Conservation (phyloP, 2,329 filamentous ascomycete genomes). For the Cephalotrichum gorgonifer region DNA sequence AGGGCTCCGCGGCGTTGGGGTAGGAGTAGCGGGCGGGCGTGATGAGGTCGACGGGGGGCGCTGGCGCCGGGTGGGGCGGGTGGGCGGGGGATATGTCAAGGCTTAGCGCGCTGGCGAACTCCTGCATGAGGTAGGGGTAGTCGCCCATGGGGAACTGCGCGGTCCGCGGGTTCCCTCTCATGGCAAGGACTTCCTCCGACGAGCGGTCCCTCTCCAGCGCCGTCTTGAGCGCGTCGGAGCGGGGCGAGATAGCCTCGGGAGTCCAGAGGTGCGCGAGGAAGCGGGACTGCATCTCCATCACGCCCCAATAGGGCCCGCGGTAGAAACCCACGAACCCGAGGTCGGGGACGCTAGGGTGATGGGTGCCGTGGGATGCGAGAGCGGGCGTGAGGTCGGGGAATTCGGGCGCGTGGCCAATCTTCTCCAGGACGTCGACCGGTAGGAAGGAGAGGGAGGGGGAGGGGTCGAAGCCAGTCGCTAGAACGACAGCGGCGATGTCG, state of each 20-base stretch:
- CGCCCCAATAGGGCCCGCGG: constrained; percentile 73
- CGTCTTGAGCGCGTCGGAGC: constrained; percentile 16
- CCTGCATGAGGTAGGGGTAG: constrained; percentile 66
- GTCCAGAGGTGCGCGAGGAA: constrained; percentile 54
- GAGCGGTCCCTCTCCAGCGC: constrained; percentile 34
- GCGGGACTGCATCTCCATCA: constrained; percentile 78
- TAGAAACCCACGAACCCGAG: constrained; percentile 79
- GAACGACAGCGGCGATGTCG: constrained; percentile 55
- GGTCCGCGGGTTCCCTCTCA: constrained; percentile 40
- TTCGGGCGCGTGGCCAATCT: constrained; percentile 44
- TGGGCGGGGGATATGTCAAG: constrained; percentile 31
- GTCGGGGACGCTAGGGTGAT: constrained; percentile 48
- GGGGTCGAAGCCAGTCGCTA: constrained; percentile 67
- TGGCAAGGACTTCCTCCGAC: constrained; percentile 32
- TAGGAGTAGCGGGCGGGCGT: constrained; percentile 45
- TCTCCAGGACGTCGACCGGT: constrained; percentile 39
- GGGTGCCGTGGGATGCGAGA: constrained; percentile 56
- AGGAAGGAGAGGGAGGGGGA: constrained; percentile 56
- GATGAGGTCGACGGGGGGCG: constrained; percentile 32
- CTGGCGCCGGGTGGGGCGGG: constrained; percentile 6
- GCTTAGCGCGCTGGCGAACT: constrained; percentile 50
- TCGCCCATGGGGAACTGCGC: constrained; percentile 79
- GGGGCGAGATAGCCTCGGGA: constrained; percentile 13
- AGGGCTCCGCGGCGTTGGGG: constrained; percentile 19
- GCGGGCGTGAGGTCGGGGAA: constrained; percentile 51